phyloP scores from a whole-genome alignment of 371 early-diverging fungal species.

The Capniomyces stellatus region DNA sequence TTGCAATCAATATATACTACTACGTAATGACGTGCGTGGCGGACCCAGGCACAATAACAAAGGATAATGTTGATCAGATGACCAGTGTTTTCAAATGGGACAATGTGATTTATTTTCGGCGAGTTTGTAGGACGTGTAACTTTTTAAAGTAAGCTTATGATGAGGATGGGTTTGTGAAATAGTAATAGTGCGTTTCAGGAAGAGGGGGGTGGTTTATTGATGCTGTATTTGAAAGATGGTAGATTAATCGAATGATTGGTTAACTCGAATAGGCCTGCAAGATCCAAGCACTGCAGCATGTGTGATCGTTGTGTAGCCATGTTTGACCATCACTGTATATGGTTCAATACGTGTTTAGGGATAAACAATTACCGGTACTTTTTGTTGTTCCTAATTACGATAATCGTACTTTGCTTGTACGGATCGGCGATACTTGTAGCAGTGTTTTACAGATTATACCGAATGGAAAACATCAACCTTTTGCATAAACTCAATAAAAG shows the following conservation, averaged over 20 bases:
- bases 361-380: slow-evolving; percentile 53
- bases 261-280: slow-evolving; percentile 46
- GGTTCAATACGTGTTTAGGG: slow-evolving; percentile 63
- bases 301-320: slow-evolving; percentile 49
- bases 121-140: slow-evolving; percentile 43
- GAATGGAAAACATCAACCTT: neutral
- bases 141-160: slow-evolving; percentile 26
- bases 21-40: slow-evolving; percentile 38
- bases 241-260: no score
- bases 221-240: no score
- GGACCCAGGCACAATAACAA: slow-evolving; percentile 43
- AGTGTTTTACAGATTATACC: neutral
- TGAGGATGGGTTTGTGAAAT: no score
- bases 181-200: no score
- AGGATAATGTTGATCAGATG: slow-evolving; percentile 31
- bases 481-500: neutral
- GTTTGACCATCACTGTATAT: slow-evolving; percentile 57
- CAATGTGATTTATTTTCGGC: slow-evolving; percentile 36
- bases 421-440: neutral
- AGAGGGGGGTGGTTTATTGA: no score
- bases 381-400: slow-evolving; percentile 27
- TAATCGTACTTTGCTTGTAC: neutral
- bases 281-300: slow-evolving; percentile 58
- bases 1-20: slow-evolving; percentile 30
- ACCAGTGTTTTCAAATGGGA: slow-evolving; percentile 40